phyloP scores from a whole-genome alignment of 129 eudicot species.

The Arctium minus region DNA sequence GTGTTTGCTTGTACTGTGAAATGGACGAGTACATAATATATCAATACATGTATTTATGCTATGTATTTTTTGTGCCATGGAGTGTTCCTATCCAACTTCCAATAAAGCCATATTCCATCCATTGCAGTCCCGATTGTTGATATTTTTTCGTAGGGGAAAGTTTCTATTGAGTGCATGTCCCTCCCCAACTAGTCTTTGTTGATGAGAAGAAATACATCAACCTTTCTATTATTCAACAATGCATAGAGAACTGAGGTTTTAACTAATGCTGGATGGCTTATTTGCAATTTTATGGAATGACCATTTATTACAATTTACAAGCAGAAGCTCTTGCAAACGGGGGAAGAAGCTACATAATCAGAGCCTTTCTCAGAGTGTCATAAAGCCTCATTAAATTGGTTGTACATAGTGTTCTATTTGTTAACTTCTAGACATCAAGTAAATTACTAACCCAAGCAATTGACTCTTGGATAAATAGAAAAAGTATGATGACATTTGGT shows the following conservation, averaged over 20 bases:
- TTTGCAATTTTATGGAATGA: neutral
- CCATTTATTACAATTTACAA: constrained; percentile 6
- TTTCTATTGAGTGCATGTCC: constrained; percentile 2
- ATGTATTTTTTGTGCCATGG: neutral
- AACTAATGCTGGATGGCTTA: neutral
- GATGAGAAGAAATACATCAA: neutral
- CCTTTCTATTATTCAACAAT: constrained; percentile 4
- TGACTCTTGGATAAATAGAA: constrained; percentile 7
- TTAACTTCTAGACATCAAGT: constrained; percentile 2
- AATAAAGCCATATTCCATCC: neutral
- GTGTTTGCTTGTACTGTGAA: neutral
- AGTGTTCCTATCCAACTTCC: neutral
- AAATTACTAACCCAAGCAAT: neutral
- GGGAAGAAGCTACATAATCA: neutral
- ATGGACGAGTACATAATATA: neutral
- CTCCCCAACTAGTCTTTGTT: neutral
- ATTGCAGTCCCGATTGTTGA: neutral
- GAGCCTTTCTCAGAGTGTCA: neutral
- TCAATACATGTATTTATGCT: neutral
- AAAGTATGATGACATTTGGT: neutral
- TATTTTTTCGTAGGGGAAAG: neutral
- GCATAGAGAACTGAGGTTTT: neutral
- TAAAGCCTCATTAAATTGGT: neutral
- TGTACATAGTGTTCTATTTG: constrained; percentile 8
- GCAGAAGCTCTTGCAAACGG: constrained; percentile 12